Conservation (phyloP, 805 yeast genomes). For the Ogataea angusta region DNA sequence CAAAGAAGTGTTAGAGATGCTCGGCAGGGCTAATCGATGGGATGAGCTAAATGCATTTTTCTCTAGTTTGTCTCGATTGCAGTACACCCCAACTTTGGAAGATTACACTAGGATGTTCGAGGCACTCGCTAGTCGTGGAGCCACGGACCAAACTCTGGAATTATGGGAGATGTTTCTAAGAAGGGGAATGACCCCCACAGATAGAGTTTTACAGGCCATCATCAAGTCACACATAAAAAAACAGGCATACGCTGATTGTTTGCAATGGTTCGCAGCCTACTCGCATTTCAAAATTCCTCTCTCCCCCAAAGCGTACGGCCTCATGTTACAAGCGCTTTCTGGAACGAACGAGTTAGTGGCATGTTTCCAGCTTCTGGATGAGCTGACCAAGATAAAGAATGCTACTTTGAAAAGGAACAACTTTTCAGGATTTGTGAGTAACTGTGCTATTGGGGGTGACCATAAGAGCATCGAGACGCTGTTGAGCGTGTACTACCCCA, state of each 20-base stretch:
- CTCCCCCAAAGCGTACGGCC: slow-evolving; percentile 28
- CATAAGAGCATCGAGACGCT: slow-evolving; percentile 24
- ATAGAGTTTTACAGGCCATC: slow-evolving; percentile 42
- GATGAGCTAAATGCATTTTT: slow-evolving; percentile 51
- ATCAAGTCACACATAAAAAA: slow-evolving; percentile 39
- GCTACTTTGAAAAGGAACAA: slow-evolving; percentile 11
- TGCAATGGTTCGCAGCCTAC: slow-evolving; percentile 36
- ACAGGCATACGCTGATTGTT: slow-evolving; percentile 36
- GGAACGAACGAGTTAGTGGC: slow-evolving; percentile 36
- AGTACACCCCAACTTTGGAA: slow-evolving; percentile 38
- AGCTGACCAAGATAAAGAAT: slow-evolving; percentile 15
- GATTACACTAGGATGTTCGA: slow-evolving; percentile 63
- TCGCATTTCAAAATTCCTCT: slow-evolving; percentile 31
- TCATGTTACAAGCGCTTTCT: slow-evolving; percentile 35
- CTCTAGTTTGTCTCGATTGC: slow-evolving; percentile 54
- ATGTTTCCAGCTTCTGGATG: slow-evolving; percentile 33
- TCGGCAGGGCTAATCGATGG: slow-evolving; percentile 37
- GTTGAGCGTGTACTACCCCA: slow-evolving; percentile 23
- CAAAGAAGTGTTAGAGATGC: not conserved
- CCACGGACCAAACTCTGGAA: slow-evolving; percentile 37
- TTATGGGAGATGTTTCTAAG: slow-evolving; percentile 43
- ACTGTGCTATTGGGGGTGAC: slow-evolving; percentile 24
- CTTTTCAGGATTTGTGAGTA: slow-evolving; percentile 21
- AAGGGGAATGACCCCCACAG: slow-evolving; percentile 47
- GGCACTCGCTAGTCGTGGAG: slow-evolving; percentile 54